Base-by-base conservation (phyloP, 1,284 basidiomycete genomes). In the Ceratobasidium theobromae region DNA sequence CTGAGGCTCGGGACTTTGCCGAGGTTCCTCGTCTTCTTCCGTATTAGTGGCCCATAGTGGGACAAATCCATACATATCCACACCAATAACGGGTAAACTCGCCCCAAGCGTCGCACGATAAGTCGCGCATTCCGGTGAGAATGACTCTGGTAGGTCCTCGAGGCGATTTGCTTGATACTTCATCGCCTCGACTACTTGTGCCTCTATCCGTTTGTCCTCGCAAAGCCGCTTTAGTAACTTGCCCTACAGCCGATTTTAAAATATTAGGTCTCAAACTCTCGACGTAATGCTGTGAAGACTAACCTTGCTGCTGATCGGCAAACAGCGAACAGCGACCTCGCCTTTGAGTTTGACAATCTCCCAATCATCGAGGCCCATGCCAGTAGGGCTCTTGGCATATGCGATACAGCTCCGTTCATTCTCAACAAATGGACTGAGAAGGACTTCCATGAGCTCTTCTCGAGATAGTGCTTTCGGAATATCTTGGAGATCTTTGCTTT, bases 391-490 rank as follows among this genome's bases (percentile, higher is more conserved):
- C 25, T 49, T 48, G 3, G 60, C 60, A 25, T 64, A 64, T 28
- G 48, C 60, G 25, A 64, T 45, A 16, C 60, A 64, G 6, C 48
- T 51, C 23, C 60, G 60, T 40, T 64, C 60, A 27, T 64, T 64
- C 18, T 64, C 60, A 28, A 49, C 49, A 43, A 88, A 89, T 28
- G 87, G 86, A 73, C 83, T 88, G 58, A 83, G 74, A 60, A 90
- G 79, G 49, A 89, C 77, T 71, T 84, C 82, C 66, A 81, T 77
- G 40, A 86, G 76, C 74, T 90, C 88, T 58, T 78, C 76, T 69
- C 77, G 78, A 52, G 81, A 83, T 53, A 89, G 67, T 14, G 38
- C 25, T 21, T 64, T 33, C 18, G 86, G 86, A 1, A 77, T 76
- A 23, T 89, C 73, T 27, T 79, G 79, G 40, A 87, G 74, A 16